Base-by-base conservation (phyloP, 2,329 filamentous ascomycete species). In the Aspergillus fijiensis region DNA sequence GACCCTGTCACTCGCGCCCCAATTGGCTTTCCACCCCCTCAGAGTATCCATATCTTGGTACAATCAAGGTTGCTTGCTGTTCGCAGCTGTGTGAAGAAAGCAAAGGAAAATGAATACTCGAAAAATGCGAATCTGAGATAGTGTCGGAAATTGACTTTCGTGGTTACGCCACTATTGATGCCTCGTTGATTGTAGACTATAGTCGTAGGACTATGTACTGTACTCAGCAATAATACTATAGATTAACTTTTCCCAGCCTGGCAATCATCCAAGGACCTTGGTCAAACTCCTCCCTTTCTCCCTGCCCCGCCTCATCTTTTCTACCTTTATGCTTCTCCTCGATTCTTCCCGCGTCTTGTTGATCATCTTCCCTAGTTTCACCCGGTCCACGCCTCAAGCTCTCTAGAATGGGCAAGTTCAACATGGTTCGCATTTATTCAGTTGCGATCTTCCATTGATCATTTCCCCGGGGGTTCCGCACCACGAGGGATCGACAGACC, bases 131-230 rank as follows among this genome's bases (percentile, higher is more conserved):
- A n/a, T 16, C 39, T 6, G 12, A 6, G 14, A 42, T 42, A 42
- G 39, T 25, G 10, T 21, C 23, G 23, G 51, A 47, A 27, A 49
- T 54, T 64, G 62, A 64, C 62, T 61, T 35, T 63, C 58, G 60
- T 62, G 4, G 16, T 56, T 63, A 56, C 60, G 54, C 62, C 60
- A 63, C 58, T 39, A 42, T 42, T 19, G 39, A 42, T 42, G 10
- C 11, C 33, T 35, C 11, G 14, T 35, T 35, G 33, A 35, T 35
- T 35, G 33, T 35, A 21, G 2, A 21, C 21, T 21, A 4, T 35
- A 11, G 10, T 35, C 2, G 33, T 35, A 11, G 10, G 5, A 35
- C 27, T 6, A 27, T 27, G 27, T 27, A 9, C 27, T 27, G 27
- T 27, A 9, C 27, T 27, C 27, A 9, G 27, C 27, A 27, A 27